Evolutionary conservation across 192 early-diverging fungal species (phyloP).

Genomic region (Diversispora eburnea): DNA sequence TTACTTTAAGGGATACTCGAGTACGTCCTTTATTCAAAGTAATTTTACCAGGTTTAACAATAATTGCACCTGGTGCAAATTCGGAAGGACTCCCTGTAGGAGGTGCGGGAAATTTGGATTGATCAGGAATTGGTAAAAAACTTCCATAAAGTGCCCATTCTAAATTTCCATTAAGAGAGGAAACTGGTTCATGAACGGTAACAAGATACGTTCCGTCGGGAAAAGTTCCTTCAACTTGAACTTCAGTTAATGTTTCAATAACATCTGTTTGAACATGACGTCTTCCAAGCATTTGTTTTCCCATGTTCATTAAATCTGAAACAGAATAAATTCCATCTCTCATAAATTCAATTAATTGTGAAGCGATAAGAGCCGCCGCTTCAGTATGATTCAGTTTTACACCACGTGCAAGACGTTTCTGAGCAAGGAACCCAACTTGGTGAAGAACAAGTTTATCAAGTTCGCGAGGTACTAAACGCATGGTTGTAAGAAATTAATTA

Average conservation of each 20-base stretch:
- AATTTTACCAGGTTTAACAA: constrained; percentile 65
- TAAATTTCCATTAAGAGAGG: constrained; percentile 76
- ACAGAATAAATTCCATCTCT: constrained; percentile 86
- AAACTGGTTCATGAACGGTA: constrained; percentile 90
- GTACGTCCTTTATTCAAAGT: constrained; percentile 73
- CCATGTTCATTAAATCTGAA: constrained; percentile 82
- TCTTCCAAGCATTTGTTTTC: constrained; percentile 82
- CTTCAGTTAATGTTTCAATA: constrained; percentile 66
- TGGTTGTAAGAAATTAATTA: constrained; percentile 25
- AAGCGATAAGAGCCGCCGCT: constrained; percentile 83
- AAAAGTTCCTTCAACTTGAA: constrained; percentile 92
- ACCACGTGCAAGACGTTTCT: constrained; percentile 86
- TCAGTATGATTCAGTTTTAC: constrained; percentile 85
- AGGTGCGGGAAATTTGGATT: constrained; percentile 48
- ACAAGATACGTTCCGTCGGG: constrained; percentile 92
- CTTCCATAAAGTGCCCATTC: constrained; percentile 83
- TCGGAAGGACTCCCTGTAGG: constrained; percentile 36
- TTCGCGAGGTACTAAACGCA: constrained; percentile 86
- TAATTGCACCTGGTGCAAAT: constrained; percentile 63
- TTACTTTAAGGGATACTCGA: constrained; percentile 69
- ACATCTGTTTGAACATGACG: constrained; percentile 79
- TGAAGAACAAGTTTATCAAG: constrained; percentile 89
- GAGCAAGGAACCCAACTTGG: constrained; percentile 86
- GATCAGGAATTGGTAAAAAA: constrained; percentile 74
- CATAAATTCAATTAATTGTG: constrained; percentile 82